Evolutionary conservation across 495 filamentous ascomycete species (phyloP), one percentile per base, ranked within the genome.

Genomic region (Podospora pseudopauciseta): DNA sequence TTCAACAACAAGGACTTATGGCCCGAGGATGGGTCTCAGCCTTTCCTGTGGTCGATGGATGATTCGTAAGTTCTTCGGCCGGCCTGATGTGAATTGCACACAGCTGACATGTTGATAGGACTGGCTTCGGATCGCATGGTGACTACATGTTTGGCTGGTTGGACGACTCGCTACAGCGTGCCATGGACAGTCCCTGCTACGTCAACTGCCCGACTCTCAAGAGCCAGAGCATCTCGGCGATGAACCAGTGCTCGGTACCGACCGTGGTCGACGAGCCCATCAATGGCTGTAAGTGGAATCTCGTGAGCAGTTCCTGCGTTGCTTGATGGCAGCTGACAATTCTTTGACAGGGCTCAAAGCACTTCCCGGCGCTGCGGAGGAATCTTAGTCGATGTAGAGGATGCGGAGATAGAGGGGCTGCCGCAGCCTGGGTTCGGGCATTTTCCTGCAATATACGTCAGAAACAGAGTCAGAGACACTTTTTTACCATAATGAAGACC

Each of bases 31-130:
- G 79, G 78, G 56, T 76, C 68, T 59, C 80, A 83, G 68, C 82
- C 81, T 20, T 83, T 84, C 70, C 78, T 83, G 13, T 84, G 81
- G 80, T 77, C 73, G 55, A 80, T 78, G 59, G 79, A 78, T 34
- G 74, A 82, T 56, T 26, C 59, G 59, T 61, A 32, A 61, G 59
- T 27, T 20, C 13, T 32, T 18, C 59, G 6, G 3, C 26, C 23
- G 19, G 16, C 5, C 28, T 9, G 1, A 2, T 61, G 7, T 18
- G 23, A 32, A 28, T 4, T 20, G 59, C 26, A 27, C 23, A 65
- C 23, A 54, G 63, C 57, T 69, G 57, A 65, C 63, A 28, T 13
- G 20, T 9, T 34, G 5, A 68, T 19, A 72, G 70, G 15, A 80
- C 76, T 57, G 79, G 79, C 5, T 80, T 71, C 69, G 73, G 73